Conservation (phyloP, 768 basidiomycete genomes). For the Leccinum fibrillosum region DNA sequence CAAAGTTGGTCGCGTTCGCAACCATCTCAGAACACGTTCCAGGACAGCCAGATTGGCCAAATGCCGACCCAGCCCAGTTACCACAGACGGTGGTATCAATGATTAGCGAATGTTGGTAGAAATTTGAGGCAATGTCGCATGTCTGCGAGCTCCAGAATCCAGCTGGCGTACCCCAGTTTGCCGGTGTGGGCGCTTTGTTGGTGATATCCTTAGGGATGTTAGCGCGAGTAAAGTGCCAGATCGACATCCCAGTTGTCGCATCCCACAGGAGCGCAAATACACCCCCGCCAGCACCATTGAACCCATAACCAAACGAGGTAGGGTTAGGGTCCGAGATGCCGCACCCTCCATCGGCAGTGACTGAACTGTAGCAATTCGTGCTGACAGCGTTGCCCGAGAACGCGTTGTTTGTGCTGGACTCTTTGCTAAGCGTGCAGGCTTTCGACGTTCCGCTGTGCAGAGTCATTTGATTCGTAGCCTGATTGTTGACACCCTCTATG, state of each 20-base stretch:
- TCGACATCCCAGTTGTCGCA: constrained; percentile 41
- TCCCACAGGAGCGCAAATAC: constrained; percentile 60
- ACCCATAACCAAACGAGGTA: constrained; percentile 40
- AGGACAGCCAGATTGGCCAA: constrained; percentile 32
- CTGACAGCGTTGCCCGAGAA: constrained; percentile 25
- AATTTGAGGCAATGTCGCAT: constrained; percentile 50
- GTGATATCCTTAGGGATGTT: constrained; percentile 52
- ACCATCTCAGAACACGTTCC: constrained; percentile 48
- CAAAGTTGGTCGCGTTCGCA: constrained; percentile 55
- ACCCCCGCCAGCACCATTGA: constrained; percentile 41
- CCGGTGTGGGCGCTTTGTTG: constrained; percentile 42
- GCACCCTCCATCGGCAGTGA: constrained; percentile 46
- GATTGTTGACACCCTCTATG: constrained; percentile 67
- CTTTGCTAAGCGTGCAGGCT: constrained; percentile 30
- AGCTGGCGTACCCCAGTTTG: constrained; percentile 49
- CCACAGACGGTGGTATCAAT: constrained; percentile 37
- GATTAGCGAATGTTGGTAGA: constrained; percentile 50
- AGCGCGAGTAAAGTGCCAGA: constrained; percentile 55
- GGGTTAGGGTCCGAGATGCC: constrained; percentile 41
- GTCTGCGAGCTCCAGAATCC: constrained; percentile 48
- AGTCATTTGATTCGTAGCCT: constrained; percentile 58
- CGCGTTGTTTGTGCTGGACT: constrained; percentile 1
- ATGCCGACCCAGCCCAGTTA: constrained; percentile 26
- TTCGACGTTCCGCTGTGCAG: constrained; percentile 52
- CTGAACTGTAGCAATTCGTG: constrained; percentile 40